These are phyloP conservation scores for Glycyrrhiza uralensis DNA, from an alignment of 306 rosid species.

Conservation along the genomic window DNA sequence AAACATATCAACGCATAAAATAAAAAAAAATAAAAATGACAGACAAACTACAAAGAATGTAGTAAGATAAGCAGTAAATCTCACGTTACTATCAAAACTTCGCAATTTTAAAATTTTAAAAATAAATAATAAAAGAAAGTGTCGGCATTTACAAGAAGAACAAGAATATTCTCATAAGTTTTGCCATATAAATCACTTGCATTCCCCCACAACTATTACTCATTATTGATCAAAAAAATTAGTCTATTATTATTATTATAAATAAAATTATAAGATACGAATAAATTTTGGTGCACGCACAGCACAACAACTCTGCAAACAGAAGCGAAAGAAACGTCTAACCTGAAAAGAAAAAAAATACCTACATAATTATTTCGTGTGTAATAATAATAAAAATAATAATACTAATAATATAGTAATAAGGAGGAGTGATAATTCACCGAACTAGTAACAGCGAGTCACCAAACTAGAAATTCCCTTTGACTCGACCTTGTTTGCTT, in stretches of 20 bases:
- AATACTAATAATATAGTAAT: background rate
- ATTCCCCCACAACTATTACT: background rate
- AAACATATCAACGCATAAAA: too few species aligned
- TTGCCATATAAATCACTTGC: background rate
- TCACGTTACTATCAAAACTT: too few species aligned
- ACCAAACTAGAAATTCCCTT: conserved; percentile 32
- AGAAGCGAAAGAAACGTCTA: conserved; percentile 46
- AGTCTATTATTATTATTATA: background rate
- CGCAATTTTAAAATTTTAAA: too few species aligned
- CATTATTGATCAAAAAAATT: too few species aligned
- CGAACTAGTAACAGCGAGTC: conserved; percentile 22
- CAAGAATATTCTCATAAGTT: background rate
- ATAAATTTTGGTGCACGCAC: background rate
- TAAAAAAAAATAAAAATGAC: too few species aligned
- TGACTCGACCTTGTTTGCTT: conserved; percentile 25
- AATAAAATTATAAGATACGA: too few species aligned
- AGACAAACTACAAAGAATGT: too few species aligned
- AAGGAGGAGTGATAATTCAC: background rate
- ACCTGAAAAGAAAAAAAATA: conserved; percentile 20
- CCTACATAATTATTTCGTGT: background rate
- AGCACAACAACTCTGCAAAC: conserved; percentile 18
- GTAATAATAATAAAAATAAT: background rate
- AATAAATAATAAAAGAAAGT: background rate
- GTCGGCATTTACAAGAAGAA: background rate
- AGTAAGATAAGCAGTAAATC: too few species aligned